phyloP scores from a whole-genome alignment of 1,284 basidiomycete species.

The Ustanciosporium gigantosporum region DNA sequence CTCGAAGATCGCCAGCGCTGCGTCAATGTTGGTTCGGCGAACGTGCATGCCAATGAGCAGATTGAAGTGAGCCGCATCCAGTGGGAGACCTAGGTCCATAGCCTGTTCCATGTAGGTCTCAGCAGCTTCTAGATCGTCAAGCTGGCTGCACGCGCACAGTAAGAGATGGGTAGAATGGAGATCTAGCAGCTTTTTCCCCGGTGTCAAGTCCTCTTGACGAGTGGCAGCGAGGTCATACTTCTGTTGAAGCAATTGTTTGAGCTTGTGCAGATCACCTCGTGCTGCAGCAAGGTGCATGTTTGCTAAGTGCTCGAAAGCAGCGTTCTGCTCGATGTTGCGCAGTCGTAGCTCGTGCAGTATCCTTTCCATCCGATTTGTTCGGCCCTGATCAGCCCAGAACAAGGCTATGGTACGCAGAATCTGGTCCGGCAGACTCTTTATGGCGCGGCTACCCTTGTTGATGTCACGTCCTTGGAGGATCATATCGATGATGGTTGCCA shows the following conservation, averaged over 20 bases:
- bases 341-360: constrained; percentile 4
- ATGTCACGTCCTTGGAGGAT: not conserved
- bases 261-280: constrained; percentile 21
- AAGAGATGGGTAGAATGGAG: constrained; percentile 8
- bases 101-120: constrained; percentile 15
- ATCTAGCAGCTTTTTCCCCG: constrained; percentile 10
- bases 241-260: constrained; percentile 7
- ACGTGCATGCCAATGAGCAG: constrained; percentile 27
- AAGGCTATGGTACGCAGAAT: constrained; percentile 8
- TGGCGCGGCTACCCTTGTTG: too few species aligned
- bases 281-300: constrained; percentile 9
- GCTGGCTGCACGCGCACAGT: constrained; percentile 16
- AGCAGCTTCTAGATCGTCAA: constrained; percentile 24
- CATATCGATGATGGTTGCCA: not conserved
- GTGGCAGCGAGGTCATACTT: constrained; percentile 15
- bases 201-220: not conserved
- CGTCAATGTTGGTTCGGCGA: constrained; percentile 34
- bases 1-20: constrained; percentile 68
- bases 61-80: constrained; percentile 17
- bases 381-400: constrained; percentile 22
- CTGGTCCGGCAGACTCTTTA: not conserved
- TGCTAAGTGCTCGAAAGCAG: constrained; percentile 1
- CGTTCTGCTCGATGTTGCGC: not conserved
- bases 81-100: constrained; percentile 9
- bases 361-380: constrained; percentile 2